Evolutionary conservation across 1,139 yeast species (phyloP).

Genomic region (Geotrichum carabidarum): DNA sequence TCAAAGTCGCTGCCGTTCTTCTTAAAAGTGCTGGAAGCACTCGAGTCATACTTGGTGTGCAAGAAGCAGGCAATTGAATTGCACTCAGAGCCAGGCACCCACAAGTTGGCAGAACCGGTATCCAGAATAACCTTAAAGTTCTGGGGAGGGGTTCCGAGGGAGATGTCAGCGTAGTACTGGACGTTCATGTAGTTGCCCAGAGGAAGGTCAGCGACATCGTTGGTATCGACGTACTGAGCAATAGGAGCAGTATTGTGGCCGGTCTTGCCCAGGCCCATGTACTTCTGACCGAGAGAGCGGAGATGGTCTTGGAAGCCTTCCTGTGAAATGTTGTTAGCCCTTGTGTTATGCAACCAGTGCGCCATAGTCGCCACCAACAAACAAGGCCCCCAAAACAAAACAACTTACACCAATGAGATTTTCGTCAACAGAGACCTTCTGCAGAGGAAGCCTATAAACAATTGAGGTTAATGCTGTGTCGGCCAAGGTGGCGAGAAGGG

Average conservation of each 20-base stretch:
- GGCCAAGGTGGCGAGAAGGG: not conserved
- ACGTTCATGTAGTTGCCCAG: constrained; percentile 90
- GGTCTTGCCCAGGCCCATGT: constrained; percentile 52
- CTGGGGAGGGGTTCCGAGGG: constrained; percentile 90
- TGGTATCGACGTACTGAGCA: constrained; percentile 35
- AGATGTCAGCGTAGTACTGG: constrained; percentile 87
- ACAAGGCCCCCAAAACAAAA: not conserved
- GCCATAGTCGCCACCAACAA: not conserved
- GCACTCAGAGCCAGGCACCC: constrained; percentile 92
- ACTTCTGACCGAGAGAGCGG: constrained; percentile 66
- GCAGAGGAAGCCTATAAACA: constrained; percentile 46
- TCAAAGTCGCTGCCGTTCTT: constrained; percentile 80
- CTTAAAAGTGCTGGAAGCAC: constrained; percentile 70
- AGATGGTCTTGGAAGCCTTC: constrained; percentile 56
- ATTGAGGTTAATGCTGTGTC: not conserved
- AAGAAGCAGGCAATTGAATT: constrained; percentile 90
- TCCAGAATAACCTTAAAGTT: constrained; percentile 71
- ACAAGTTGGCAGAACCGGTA: constrained; percentile 92
- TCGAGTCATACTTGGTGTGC: constrained; percentile 85
- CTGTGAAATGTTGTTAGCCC: constrained; percentile 17
- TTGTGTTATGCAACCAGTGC: not conserved
- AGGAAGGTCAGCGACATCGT: constrained; percentile 62
- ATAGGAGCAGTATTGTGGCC: constrained; percentile 19
- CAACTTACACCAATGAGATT: constrained; percentile 49
- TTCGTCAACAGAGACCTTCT: constrained; percentile 59